phyloP scores from a whole-genome alignment of 2,329 filamentous ascomycete species.

The Teratosphaeria viscida region DNA sequence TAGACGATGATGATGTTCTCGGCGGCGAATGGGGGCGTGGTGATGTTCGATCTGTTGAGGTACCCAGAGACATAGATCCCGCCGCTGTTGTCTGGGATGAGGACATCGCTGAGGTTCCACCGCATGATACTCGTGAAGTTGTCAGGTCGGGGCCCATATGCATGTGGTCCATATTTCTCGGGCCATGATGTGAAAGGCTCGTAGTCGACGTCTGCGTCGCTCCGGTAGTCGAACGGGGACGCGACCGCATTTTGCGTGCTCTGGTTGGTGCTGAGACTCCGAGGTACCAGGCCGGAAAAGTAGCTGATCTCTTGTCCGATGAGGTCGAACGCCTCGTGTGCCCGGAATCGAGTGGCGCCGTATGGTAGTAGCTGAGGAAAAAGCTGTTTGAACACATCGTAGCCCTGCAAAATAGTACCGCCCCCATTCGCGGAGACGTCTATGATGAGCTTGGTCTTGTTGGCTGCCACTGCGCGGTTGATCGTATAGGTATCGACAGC shows the following conservation, averaged over 20 bases:
- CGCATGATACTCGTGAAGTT: constrained; percentile 48
- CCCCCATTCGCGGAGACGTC: constrained; percentile 51
- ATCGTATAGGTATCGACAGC: constrained; percentile 33
- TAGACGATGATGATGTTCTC: constrained; percentile 46
- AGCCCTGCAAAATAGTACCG: constrained; percentile 49
- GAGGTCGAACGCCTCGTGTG: constrained; percentile 36
- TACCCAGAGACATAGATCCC: constrained; percentile 39
- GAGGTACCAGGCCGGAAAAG: constrained; percentile 21
- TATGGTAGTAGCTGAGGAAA: constrained; percentile 43
- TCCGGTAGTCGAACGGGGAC: constrained; percentile 38
- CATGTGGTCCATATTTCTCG: constrained; percentile 37
- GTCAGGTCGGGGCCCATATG: constrained; percentile 36
- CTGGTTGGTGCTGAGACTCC: constrained; percentile 24
- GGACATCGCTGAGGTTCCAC: constrained; percentile 39
- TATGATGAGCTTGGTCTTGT: constrained; percentile 51
- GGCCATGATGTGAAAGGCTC: constrained; percentile 38
- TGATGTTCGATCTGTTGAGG: constrained; percentile 36
- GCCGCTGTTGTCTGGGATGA: constrained; percentile 24
- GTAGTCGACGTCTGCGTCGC: constrained; percentile 37
- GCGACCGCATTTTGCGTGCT: constrained; percentile 33
- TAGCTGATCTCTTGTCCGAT: constrained; percentile 32
- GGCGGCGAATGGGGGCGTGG: constrained; percentile 42
- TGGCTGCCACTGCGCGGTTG: constrained; percentile 33
- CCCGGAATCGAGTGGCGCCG: constrained; percentile 42
- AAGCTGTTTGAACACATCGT: constrained; percentile 51